Base-by-base conservation (phyloP, 306 rosid species). In the Cyclanthera cordifolia region DNA sequence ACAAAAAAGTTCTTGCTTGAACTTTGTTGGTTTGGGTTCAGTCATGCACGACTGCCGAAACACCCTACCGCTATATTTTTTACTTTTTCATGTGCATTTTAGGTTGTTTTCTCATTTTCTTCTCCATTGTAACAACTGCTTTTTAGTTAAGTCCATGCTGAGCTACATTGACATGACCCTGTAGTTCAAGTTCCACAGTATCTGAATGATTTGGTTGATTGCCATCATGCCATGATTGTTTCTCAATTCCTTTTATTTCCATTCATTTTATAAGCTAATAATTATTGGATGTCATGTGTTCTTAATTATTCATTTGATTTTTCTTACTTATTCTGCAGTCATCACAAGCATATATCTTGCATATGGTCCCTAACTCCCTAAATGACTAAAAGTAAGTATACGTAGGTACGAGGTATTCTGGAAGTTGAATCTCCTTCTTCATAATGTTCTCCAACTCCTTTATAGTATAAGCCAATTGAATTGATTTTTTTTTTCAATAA, bases 371-470 rank as follows among this genome's bases (percentile, higher is more conserved):
- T 43, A 15, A 43, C 48, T 47, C 51, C 21, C 71, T 8, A 66
- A 55, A 66, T 46, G 71, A 66, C 55, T 66, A 66, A 66, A 47
- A 46, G 54, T 66, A 47, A 66, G 71, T 66, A 16, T 16, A 24
- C 14, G 9, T 25, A 24, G 70, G 23, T 32, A 12, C 14, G 53
- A 23, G 8, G 6, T 20, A 11, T 65, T 65, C 53, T 23, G 21
- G 53, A 20, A 41, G 19, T 56, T 9, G 56, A 54, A 12, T 27
- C 27, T 56, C 4, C 8, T 61, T 3, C 19, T 34, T 13, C 50
- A 20, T 41, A 51, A 69, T 5, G 73, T 52, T 53, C 49, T 50
- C 11, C n/a, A 48, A 68, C 46, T 49, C 21, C 20, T 45, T 21
- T 45, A 70, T 25, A 12, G 14, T 45, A 2, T 17, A 41, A n/a